Base-by-base conservation (phyloP, 2,329 filamentous ascomycete species). In the Phialophora macrospora region DNA sequence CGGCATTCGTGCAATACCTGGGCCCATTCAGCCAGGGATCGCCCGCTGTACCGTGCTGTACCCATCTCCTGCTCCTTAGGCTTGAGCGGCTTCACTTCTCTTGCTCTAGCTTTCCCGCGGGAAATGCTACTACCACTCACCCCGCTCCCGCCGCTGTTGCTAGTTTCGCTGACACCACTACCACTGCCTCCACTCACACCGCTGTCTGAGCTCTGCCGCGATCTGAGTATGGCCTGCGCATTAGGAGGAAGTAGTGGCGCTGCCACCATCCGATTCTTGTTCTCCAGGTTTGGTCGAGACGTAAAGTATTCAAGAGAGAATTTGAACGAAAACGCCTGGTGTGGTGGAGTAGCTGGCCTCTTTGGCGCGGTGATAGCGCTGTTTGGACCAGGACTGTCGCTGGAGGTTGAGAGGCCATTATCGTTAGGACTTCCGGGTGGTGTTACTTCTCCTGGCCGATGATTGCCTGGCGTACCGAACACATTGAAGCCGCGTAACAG, bases 251-350 rank as follows among this genome's bases (percentile, higher is more conserved):
- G 80, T 48, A 81, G 80, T 1, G 87, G 87, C 8, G 84, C 80
- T 59, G 80, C 79, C 6, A 89, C 78, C 4, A 82, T 82, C 76
- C 79, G 79, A 80, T 86, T 76, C 76, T 83, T 76, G 75, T 79
- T 75, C 71, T 83, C 66, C 74, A 78, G 76, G 71, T 81, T 74
- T 74, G 83, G 76, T 72, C 83, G 83, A 14, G 49, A 52, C 64
- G 86, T 84, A 56, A 84, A 81, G 82, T 83, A 88, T 74, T 90
- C 88, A n/a, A 90, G 78, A 1, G 87, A 88, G 74, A 90, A 90
- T 66, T 86, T 88, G 80, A 90, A 90, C 68, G 82, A 86, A 70
- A 84, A 87, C 48, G 79, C 80, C 63, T 85, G 84, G 69, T 86
- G 84, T 1, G 71, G 63, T 55, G 76, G 76, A n/a, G 74, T 77